A percentile compares a stretch with the other conserved stretches of the same genome.
phyloP scores from a whole-genome alignment of 2,329 filamentous ascomycete species.

The Esteya vermicola region DNA sequence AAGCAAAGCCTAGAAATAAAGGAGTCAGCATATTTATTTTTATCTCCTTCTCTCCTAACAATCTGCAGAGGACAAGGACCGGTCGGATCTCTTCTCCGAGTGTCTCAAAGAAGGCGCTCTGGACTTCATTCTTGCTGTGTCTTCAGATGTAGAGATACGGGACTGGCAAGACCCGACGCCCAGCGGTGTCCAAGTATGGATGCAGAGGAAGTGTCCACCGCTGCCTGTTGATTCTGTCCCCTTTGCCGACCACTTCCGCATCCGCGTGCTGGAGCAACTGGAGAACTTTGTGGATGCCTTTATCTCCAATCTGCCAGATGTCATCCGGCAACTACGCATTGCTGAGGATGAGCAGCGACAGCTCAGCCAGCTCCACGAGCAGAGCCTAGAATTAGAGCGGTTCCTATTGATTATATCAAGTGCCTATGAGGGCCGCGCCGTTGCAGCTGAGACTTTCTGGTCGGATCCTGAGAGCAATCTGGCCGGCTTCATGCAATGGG shows the following conservation, averaged over 20 bases:
- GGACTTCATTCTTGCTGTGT: slow-evolving; percentile 77
- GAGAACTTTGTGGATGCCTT: slow-evolving; percentile 84
- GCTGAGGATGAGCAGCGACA: slow-evolving; percentile 83
- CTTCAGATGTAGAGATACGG: slow-evolving; percentile 63
- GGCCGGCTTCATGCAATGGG: slow-evolving; percentile 91
- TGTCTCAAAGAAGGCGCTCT: slow-evolving; percentile 79
- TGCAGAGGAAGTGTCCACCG: slow-evolving; percentile 65
- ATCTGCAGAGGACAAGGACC: slow-evolving; percentile 49
- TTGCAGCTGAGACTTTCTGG: slow-evolving; percentile 85
- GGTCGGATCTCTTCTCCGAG: slow-evolving; percentile 60
- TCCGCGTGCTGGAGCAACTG: slow-evolving; percentile 62
- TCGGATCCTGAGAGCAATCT: slow-evolving; percentile 82
- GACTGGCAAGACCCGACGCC: slow-evolving; percentile 84
- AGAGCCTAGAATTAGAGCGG: slow-evolving; percentile 66
- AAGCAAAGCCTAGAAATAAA: neutral
- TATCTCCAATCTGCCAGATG: slow-evolving; percentile 89
- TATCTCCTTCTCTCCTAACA: no score
- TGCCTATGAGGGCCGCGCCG: slow-evolving; percentile 71
- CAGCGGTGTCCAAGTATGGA: slow-evolving; percentile 64
- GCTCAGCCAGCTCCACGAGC: slow-evolving; percentile 48
- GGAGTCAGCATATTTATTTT: no score
- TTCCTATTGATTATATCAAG: slow-evolving; percentile 90
- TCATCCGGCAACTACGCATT: slow-evolving; percentile 67
- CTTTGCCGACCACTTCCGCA: slow-evolving; percentile 60
- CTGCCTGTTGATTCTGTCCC: slow-evolving; percentile 52